Evolutionary conservation across 805 yeast species (phyloP).

Genomic region (Cyberlindnera euphorbiae): DNA sequence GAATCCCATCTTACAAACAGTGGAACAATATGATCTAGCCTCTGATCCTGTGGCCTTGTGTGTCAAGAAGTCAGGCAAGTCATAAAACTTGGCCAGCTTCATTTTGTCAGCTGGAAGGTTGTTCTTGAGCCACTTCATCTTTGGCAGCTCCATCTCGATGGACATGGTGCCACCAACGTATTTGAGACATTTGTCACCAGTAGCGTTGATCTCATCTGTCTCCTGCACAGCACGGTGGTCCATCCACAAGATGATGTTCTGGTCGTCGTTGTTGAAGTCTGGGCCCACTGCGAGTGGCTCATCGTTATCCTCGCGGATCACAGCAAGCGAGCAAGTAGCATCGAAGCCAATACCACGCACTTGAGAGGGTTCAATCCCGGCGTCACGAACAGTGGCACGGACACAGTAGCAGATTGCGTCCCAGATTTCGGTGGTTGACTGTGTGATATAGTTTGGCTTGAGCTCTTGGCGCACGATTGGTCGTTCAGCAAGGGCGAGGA

Average conservation of each 20-base stretch:
- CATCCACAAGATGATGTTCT: slow-evolving; percentile 95
- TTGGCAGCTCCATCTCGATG: slow-evolving; percentile 97
- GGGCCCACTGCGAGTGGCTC: slow-evolving; percentile 90
- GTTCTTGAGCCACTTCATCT: slow-evolving; percentile 92
- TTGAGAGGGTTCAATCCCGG: slow-evolving; percentile 60
- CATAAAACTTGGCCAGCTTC: slow-evolving; percentile 72
- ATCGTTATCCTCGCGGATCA: slow-evolving; percentile 57
- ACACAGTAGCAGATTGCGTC: slow-evolving; percentile 79
- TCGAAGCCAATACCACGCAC: slow-evolving; percentile 92
- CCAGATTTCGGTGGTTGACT: slow-evolving; percentile 91
- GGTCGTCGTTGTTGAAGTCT: slow-evolving; percentile 63
- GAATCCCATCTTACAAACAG: slow-evolving; percentile 93
- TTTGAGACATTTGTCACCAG: slow-evolving; percentile 72
- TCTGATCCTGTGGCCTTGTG: slow-evolving; percentile 87
- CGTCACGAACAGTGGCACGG: slow-evolving; percentile 64
- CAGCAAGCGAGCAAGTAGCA: slow-evolving; percentile 95
- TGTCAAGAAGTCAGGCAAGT: slow-evolving; percentile 86
- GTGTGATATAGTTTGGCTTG: slow-evolving; percentile 72
- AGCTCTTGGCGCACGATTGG: slow-evolving; percentile 75
- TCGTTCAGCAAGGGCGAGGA: slow-evolving; percentile 72
- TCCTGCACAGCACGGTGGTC: slow-evolving; percentile 91
- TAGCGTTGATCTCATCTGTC: slow-evolving; percentile 74
- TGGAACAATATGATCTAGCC: slow-evolving; percentile 83
- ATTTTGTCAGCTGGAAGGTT: slow-evolving; percentile 64
- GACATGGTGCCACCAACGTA: slow-evolving; percentile 98